These are phyloP conservation scores for Neofusicoccum umdonicola DNA, from an alignment of 2,329 filamentous ascomycete genomes.

Conservation along the genomic window DNA sequence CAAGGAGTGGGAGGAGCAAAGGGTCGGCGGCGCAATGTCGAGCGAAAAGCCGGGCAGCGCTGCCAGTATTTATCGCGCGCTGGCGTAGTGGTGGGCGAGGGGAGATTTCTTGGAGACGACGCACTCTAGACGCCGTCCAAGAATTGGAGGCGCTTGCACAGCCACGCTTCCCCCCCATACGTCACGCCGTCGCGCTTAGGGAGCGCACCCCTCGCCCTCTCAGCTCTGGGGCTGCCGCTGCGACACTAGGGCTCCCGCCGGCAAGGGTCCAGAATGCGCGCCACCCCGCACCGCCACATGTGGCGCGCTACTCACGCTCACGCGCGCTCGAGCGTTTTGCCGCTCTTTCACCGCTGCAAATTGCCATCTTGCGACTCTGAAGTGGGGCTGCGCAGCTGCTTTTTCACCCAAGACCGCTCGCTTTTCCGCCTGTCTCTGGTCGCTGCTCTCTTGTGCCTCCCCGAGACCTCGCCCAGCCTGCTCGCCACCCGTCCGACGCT, in stretches of 20 bases:
- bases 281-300: neutral
- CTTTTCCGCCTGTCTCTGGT: neutral
- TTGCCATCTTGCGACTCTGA: neutral
- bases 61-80: neutral
- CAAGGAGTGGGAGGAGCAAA: neutral
- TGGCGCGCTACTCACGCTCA: neutral
- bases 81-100: neutral
- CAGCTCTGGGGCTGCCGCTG: neutral
- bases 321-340: neutral
- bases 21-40: neutral
- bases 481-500: neutral
- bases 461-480: neutral
- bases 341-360: slow-evolving; percentile 11
- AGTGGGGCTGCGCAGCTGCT: neutral
- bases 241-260: neutral
- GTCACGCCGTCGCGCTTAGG: slow-evolving; percentile 4
- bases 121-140: neutral
- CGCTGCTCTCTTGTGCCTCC: neutral
- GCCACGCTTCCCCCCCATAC: neutral
- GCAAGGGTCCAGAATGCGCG: neutral
- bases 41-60: neutral
- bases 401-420: neutral
- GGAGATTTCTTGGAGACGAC: neutral
- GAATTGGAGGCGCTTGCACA: slow-evolving; percentile 3
- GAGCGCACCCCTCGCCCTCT: neutral